Evolutionary conservation across 2,329 filamentous ascomycete genomes (phyloP), one percentile per base, ranked within the genome.

Genomic region (Colletotrichum nymphaeae): DNA sequence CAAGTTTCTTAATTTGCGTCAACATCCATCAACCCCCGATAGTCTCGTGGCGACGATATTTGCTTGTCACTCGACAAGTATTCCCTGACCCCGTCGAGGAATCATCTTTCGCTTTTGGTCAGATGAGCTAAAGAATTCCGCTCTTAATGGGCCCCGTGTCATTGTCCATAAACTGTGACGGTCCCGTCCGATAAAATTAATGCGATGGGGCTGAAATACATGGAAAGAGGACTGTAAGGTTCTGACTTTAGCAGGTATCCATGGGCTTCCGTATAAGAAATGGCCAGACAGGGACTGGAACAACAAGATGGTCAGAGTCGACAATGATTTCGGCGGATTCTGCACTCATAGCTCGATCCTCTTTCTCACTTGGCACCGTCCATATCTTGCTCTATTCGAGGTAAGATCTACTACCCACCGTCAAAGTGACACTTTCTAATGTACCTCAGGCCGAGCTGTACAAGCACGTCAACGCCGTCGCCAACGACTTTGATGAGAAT

Each of bases 321-420:
- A 72, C 72, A 84, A 86, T 70, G 22, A 28, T 11, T 83, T 86
- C 49, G 85, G 88, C 12, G 94, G 94, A 24, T 93, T 92, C 79
- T 93, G 92, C 79, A 86, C 88, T 14, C 92, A 93, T 80, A 86
- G 84, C 12, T 88, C 88, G 1, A 88, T 89, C 52, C 79, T 92
- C 8, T 93, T 94, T 78, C 85, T 88, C 46, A 84, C 88, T 7
- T 93, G 92, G 92, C 92, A 93, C 84, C 85, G 91, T 69, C 90
- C 90, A 1, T 93, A 92, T 77, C 81, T 93, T 68, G 85, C 89
- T 11, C 82, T 93, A 11, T 91, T 84, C 75, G 91, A 93, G 83
- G 88, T 89, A 76, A 55, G 67, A 72, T 9, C 5, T 32, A 46
- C 22, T 14, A 22, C 8, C 19, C 1, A 6, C 2, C 7, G 14